phyloP scores from a whole-genome alignment of 129 eudicot species.

The Erigeron canadensis region DNA sequence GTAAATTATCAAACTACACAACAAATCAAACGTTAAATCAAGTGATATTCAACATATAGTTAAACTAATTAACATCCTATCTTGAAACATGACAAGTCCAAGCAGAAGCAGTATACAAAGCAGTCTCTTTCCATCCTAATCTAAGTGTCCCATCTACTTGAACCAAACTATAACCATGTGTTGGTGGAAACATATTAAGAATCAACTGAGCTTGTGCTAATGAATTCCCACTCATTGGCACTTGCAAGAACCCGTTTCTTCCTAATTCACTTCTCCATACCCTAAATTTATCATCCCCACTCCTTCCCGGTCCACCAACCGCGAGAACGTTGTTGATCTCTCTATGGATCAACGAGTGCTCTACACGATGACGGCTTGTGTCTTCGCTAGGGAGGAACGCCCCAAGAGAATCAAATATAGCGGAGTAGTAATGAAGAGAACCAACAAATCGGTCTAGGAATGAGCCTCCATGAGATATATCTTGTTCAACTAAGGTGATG shows the following conservation, averaged over 20 bases:
- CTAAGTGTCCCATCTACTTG: constrained; percentile 67
- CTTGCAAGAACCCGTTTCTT: constrained; percentile 58
- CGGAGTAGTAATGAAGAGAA: constrained; percentile 74
- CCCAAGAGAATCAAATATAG: constrained; percentile 74
- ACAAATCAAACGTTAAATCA: constrained; percentile 13
- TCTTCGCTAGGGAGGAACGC: constrained; percentile 56
- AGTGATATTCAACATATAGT: constrained; percentile 17
- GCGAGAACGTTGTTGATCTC: constrained; percentile 78
- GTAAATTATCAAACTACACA: constrained; percentile 6
- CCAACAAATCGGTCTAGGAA: constrained; percentile 82
- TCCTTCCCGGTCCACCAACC: constrained; percentile 76
- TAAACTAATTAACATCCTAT: not conserved
- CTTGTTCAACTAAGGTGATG: constrained; percentile 77
- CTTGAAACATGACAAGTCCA: constrained; percentile 68
- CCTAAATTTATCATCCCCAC: constrained; percentile 75
- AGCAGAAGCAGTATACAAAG: constrained; percentile 80
- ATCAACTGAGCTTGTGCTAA: constrained; percentile 84
- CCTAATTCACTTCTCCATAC: constrained; percentile 65
- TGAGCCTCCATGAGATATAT: constrained; percentile 66
- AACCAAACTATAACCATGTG: constrained; percentile 60
- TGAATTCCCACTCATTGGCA: constrained; percentile 70
- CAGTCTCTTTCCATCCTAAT: constrained; percentile 81
- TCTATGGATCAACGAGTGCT: constrained; percentile 53
- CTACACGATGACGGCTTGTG: constrained; percentile 47
- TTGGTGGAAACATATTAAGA: constrained; percentile 64